These are phyloP conservation scores for Prunus mira DNA, from an alignment of 306 rosid genomes.

Conservation along the genomic window DNA sequence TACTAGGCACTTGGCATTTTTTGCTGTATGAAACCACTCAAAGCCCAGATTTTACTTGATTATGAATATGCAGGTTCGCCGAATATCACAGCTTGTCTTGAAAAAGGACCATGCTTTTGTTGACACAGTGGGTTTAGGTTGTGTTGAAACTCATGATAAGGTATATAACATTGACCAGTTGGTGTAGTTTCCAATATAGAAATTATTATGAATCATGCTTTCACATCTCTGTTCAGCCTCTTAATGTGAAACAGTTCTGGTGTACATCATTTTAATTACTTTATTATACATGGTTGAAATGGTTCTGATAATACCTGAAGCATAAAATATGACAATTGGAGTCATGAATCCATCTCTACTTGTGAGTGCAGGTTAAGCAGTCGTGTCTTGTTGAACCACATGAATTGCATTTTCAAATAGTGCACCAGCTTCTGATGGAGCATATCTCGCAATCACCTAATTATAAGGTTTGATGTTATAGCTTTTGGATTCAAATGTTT, in stretches of 20 bases:
- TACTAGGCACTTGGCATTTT: neutral
- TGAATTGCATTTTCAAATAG: slow-evolving; percentile 70
- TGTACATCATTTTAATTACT: neutral
- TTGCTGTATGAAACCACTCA: slow-evolving; percentile 20
- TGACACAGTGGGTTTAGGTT: slow-evolving; percentile 87
- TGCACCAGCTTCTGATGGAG: slow-evolving; percentile 68
- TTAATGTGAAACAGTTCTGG: neutral
- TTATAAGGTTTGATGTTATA: slow-evolving; percentile 58
- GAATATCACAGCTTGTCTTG: slow-evolving; percentile 88
- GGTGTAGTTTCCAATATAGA: neutral
- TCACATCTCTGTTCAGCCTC: neutral
- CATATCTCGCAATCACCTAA: slow-evolving; percentile 67
- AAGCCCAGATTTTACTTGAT: slow-evolving; percentile 19
- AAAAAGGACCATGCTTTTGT: slow-evolving; percentile 75
- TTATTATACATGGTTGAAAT: neutral
- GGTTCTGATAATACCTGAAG: neutral
- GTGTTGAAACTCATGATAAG: slow-evolving; percentile 75
- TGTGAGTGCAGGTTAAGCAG: slow-evolving; percentile 61
- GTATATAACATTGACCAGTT: slow-evolving; percentile 36
- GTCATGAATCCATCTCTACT: slow-evolving; percentile 25
- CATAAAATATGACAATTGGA: neutral
- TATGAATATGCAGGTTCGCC: slow-evolving; percentile 64
- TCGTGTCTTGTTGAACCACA: slow-evolving; percentile 67
- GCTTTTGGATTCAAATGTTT: slow-evolving; percentile 18
- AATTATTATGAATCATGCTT: neutral